Conservation (phyloP, 345 rosid species). For the Populus alba region DNA sequence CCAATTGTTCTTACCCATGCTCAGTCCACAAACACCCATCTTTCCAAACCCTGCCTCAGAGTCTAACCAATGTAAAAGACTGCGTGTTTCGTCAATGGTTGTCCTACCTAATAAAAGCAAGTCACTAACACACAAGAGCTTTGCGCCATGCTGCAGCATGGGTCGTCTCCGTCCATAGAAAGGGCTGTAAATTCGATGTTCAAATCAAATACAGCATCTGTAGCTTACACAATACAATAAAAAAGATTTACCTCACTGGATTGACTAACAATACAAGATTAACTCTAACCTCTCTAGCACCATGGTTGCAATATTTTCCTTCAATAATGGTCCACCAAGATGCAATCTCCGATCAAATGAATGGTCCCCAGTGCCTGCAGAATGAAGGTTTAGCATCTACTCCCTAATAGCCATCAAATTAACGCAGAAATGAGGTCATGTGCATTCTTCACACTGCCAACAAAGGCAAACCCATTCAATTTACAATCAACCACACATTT, state of each 20-base stretch:
- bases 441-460: background rate
- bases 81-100: slow-evolving; percentile 87
- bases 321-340: slow-evolving; percentile 86
- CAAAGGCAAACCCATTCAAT: background rate
- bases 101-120: slow-evolving; percentile 89
- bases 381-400: slow-evolving; percentile 7
- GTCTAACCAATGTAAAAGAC: slow-evolving; percentile 90
- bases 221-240: background rate
- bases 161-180: slow-evolving; percentile 96
- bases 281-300: slow-evolving; percentile 85
- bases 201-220: slow-evolving; percentile 24
- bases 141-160: slow-evolving; percentile 76
- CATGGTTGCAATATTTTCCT: slow-evolving; percentile 91
- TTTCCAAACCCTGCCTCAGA: slow-evolving; percentile 86
- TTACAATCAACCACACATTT: background rate
- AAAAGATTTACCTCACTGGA: slow-evolving; percentile 13
- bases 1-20: slow-evolving; percentile 72
- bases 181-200: slow-evolving; percentile 67
- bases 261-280: slow-evolving; percentile 9
- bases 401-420: background rate
- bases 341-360: slow-evolving; percentile 84
- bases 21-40: slow-evolving; percentile 94
- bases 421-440: slow-evolving; percentile 1
- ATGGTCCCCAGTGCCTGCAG: slow-evolving; percentile 95
- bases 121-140: slow-evolving; percentile 93